A percentile compares a stretch with the other conserved stretches of the same genome.
phyloP scores from a whole-genome alignment of 306 rosid species.

The Glycine soja region DNA sequence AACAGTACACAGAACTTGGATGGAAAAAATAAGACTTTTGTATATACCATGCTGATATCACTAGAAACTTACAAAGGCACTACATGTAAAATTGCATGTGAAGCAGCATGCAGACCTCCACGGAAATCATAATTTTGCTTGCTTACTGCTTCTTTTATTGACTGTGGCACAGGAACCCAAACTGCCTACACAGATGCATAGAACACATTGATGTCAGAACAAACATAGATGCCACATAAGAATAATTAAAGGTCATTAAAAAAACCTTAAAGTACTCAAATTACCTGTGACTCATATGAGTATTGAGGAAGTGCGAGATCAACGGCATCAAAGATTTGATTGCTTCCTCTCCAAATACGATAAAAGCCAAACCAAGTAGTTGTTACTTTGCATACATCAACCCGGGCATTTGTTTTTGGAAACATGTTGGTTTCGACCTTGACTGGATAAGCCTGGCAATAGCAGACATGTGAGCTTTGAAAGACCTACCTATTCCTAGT shows the following conservation, averaged over 20 bases:
- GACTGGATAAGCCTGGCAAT: constrained; percentile 75
- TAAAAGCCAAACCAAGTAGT: constrained; percentile 92
- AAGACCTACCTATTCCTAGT: background rate
- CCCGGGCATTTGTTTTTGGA: constrained; percentile 68
- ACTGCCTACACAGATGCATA: constrained; percentile 71
- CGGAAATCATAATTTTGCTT: constrained; percentile 72
- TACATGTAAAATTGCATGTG: constrained; percentile 89
- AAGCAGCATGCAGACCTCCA: constrained; percentile 96
- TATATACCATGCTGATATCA: constrained; percentile 30
- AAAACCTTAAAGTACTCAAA: constrained; percentile 9
- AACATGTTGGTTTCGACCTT: constrained; percentile 47
- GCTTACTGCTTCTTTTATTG: constrained; percentile 65
- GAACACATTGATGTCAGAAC: constrained; percentile 24
- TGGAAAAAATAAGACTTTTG: constrained; percentile 28
- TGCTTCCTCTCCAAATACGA: constrained; percentile 73
- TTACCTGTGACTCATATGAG: constrained; percentile 80
- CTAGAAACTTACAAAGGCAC: constrained; percentile 85
- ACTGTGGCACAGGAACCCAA: constrained; percentile 87
- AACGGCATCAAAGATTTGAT: constrained; percentile 68
- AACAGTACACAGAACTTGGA: constrained; percentile 16
- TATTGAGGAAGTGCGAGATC: constrained; percentile 81
- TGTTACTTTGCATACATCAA: constrained; percentile 76
- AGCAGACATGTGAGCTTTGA: constrained; percentile 29
- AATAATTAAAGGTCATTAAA: constrained; percentile 25
- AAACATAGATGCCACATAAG: constrained; percentile 31